phyloP scores from a whole-genome alignment of 345 rosid genomes.

The Cardamine occulta region DNA sequence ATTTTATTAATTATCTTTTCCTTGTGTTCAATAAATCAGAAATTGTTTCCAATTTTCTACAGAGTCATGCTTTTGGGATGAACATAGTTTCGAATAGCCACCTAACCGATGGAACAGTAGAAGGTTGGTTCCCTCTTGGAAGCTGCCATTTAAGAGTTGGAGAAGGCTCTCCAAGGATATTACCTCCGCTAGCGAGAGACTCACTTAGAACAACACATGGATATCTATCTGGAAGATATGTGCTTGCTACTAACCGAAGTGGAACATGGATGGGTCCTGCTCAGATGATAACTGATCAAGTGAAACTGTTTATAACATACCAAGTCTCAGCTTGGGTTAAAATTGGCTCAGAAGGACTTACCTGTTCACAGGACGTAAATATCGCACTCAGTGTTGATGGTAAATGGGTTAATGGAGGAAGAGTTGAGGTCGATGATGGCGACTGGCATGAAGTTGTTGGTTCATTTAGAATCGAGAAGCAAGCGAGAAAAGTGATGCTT shows the following conservation, averaged over 20 bases:
- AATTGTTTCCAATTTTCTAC: conserved; percentile 13
- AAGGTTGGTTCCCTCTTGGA: conserved; percentile 96
- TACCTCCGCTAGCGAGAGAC: conserved; percentile 84
- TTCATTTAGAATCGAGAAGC: conserved; percentile 91
- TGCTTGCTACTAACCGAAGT: conserved; percentile 72
- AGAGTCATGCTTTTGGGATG: conserved; percentile 77
- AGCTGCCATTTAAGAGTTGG: conserved; percentile 65
- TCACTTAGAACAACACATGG: conserved; percentile 65
- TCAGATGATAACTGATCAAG: conserved; percentile 78
- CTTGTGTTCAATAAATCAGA: background rate
- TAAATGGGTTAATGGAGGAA: conserved; percentile 97
- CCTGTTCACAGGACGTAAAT: conserved; percentile 76
- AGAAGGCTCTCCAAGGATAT: conserved; percentile 77
- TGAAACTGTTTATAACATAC: conserved; percentile 78
- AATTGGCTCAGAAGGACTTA: conserved; percentile 53
- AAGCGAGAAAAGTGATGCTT: conserved; percentile 75
- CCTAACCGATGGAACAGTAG: conserved; percentile 53
- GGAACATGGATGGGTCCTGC: conserved; percentile 99
- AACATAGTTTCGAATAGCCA: conserved; percentile 77
- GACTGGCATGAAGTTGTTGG: conserved; percentile 93
- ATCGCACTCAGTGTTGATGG: conserved; percentile 85
- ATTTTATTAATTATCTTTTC: background rate
- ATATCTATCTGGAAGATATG: conserved; percentile 74
- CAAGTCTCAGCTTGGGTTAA: conserved; percentile 94
- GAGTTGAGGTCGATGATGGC: conserved; percentile 66